A percentile compares a stretch with the other conserved stretches of the same genome.
Conservation (phyloP, 2,329 filamentous ascomycete genomes). For the Epichloe baconii region DNA sequence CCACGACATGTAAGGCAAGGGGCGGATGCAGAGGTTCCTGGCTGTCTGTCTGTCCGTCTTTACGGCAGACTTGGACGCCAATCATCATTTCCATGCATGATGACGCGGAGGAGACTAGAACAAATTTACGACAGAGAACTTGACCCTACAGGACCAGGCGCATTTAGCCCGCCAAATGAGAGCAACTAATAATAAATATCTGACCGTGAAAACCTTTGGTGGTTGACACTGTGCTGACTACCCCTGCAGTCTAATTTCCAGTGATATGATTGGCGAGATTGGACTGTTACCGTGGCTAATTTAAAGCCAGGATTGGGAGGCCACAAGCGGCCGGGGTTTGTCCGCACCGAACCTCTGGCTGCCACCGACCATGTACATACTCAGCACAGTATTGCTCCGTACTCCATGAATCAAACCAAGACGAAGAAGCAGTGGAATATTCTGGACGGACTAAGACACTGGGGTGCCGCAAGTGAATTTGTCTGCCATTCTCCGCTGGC, state of each 20-base stretch:
- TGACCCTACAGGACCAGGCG: too few relatives aligned
- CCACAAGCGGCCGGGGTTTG: not conserved
- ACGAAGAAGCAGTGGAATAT: not conserved
- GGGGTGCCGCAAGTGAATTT: not conserved
- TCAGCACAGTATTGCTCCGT: too few relatives aligned
- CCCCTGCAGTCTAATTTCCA: not conserved
- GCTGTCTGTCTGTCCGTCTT: not conserved
- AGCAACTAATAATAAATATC: too few relatives aligned
- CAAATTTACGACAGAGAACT: too few relatives aligned
- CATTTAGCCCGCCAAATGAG: too few relatives aligned
- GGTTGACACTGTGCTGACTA: too few relatives aligned
- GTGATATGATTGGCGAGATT: conserved; percentile 2
- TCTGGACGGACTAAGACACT: not conserved
- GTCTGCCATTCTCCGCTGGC: not conserved
- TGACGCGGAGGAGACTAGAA: too few relatives aligned
- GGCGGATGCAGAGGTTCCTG: not conserved
- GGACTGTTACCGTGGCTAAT: not conserved
- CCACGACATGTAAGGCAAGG: not conserved
- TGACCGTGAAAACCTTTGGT: not conserved
- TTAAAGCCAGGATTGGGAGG: not conserved
- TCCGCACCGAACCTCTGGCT: not conserved
- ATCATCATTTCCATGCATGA: too few relatives aligned
- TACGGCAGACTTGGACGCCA: too few relatives aligned
- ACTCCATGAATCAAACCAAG: too few relatives aligned
- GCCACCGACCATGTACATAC: not conserved